Base-by-base conservation (phyloP, 345 rosid genomes). In the Aquilaria malaccensis region DNA sequence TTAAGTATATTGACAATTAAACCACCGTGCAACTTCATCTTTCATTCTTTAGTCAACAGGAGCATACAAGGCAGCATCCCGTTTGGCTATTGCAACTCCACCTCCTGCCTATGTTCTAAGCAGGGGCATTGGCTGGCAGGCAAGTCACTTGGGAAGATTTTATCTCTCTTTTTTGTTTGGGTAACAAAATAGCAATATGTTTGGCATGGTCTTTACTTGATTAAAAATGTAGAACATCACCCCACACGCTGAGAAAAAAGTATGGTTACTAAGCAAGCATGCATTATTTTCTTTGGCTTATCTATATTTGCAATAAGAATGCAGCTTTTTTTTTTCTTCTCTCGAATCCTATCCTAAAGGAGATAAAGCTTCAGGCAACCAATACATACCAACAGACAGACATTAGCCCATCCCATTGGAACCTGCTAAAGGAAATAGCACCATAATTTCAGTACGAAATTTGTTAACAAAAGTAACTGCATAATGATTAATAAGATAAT, bases 121-220 rank as follows among this genome's bases (percentile, higher is more conserved):
- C 72, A 90, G 97, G 43, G 97, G 99, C 30, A 91, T 94, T 66
- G 99, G 99, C 67, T 91, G 97, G 97, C 99, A 89, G 95, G 98
- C 86, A 59, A 77, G 69, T 62, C 31, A 55, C 14, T 67, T 66
- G 7, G 49, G 31, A 52, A 11, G 1, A 30, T 33, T 10, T 53
- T 76, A 22, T 52, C 32, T 7, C 11, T 47, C 11, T 45, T 46
- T 60, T 13, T 11, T 46, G 7, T 11, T 13, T 22, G 22, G 22
- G 22, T 22, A 22, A 22, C 22, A 22, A 22, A 22, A 22, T 22
- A 48, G 50, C 54, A 48, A n/a, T 60, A 47, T 30, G 31, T 46
- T 1, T 55, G 29, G 9, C 2, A 10, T 53, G 56, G 2, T 60
- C 13, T 48, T 9, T 37, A 9, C 43, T 0, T 37, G 7, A 9